Evolutionary conservation across 768 basidiomycete genomes (phyloP), one percentile per base, ranked within the genome.

Genomic region (Nevesoporus exiguus): DNA sequence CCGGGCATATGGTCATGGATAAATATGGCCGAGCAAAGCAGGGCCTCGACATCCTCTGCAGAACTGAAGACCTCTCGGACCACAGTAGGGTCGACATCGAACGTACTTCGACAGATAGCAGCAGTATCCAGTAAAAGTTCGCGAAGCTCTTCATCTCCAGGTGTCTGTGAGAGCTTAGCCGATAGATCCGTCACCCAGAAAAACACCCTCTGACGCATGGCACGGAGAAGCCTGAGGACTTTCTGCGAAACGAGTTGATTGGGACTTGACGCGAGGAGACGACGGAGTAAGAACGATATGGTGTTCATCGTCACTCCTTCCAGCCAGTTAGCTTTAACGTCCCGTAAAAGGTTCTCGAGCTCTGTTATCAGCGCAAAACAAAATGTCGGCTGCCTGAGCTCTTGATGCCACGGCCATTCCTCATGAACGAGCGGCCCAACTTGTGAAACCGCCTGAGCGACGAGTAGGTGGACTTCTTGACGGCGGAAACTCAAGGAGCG

Each of bases 361-460:
- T 76, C 75, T 10, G 33, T 53, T 1, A 82, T 51, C 8, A 82
- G 58, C 1, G 63, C 64, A 7, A 17, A 0, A n/a, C 74, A 68
- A 11, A 49, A 49, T 1, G 48, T 19, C 7, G 37, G 25, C 3
- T 39, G 10, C 5, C 44, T 46, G 7, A 78, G 60, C 17, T 79
- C 74, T 1, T 51, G 31, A 55, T 83, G 82, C 75, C 77, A 81
- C 22, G 57, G 61, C 48, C 66, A 54, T 19, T 39, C 48, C 11
- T 21, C 49, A 1, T 51, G 36, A 2, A 46, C 57, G 7, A 64
- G n/a, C 0, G 64, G 67, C 29, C 79, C 79, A 5, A 75, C 64
- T 54, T 83, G 78, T 54, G 71, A 74, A 1, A 67, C 70, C 19
- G 79, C 70, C 51, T 81, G 82, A 10, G 61, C 66, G 1, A 83